These are phyloP conservation scores for Aspergillus ellipticus DNA, from an alignment of 495 filamentous ascomycete species.

Conservation along the genomic window DNA sequence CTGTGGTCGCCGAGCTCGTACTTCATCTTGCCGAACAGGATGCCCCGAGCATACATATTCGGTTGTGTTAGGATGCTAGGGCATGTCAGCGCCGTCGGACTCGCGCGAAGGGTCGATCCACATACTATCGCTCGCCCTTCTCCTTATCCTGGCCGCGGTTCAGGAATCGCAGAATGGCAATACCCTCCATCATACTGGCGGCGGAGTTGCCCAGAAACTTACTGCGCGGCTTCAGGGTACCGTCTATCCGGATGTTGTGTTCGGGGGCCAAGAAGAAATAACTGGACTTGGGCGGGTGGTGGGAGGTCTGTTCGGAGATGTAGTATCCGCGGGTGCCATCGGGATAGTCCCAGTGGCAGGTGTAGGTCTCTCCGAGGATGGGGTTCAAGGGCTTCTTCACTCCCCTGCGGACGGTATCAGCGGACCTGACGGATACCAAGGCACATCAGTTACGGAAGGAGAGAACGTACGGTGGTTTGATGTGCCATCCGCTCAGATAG, in stretches of 20 bases:
- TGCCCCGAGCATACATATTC: slow-evolving; percentile 98
- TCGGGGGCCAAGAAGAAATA: slow-evolving; percentile 99
- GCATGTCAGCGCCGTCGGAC: not conserved
- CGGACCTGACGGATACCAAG: not conserved
- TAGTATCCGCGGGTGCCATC: slow-evolving; percentile 88
- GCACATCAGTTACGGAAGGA: slow-evolving; percentile 2
- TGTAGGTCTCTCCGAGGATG: slow-evolving; percentile 91
- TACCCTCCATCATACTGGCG: slow-evolving; percentile 96
- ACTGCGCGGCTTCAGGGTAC: slow-evolving; percentile 92
- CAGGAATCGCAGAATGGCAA: slow-evolving; percentile 78
- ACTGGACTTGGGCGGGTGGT: slow-evolving; percentile 96
- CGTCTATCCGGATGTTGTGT: slow-evolving; percentile 92
- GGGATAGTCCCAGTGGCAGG: slow-evolving; percentile 91
- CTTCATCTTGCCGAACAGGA: slow-evolving; percentile 99
- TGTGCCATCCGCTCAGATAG: slow-evolving; percentile 98
- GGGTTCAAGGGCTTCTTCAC: slow-evolving; percentile 99
- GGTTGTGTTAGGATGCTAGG: slow-evolving; percentile 84
- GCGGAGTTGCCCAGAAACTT: slow-evolving; percentile 97
- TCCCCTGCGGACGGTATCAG: slow-evolving; percentile 55
- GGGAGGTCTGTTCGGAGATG: slow-evolving; percentile 91
- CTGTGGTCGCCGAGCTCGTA: slow-evolving; percentile 98
- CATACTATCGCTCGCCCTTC: slow-evolving; percentile 82
- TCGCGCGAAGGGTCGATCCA: slow-evolving; percentile 14
- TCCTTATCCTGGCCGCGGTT: slow-evolving; percentile 64
- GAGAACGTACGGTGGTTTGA: slow-evolving; percentile 82